phyloP scores from a whole-genome alignment of 352 stramenopile genomes.

The Albugo laibachii region DNA sequence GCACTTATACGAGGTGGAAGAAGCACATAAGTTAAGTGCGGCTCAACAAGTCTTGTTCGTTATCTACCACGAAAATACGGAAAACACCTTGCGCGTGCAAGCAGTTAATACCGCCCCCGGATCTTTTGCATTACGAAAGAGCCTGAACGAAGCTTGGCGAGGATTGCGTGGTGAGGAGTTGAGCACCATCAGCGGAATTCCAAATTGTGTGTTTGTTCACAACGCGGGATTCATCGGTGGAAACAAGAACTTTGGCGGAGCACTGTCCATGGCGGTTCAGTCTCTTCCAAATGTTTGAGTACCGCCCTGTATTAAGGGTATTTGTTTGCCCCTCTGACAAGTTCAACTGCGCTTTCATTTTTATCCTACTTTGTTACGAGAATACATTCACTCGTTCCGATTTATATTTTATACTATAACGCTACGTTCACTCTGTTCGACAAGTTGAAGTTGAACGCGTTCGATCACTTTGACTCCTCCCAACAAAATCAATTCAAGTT shows the following conservation, averaged over 20 bases:
- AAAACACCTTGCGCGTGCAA: slow-evolving; percentile 91
- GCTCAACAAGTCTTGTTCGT: slow-evolving; percentile 90
- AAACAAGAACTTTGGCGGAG: slow-evolving; percentile 91
- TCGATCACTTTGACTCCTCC: too few relatives aligned
- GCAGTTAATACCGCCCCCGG: slow-evolving; percentile 86
- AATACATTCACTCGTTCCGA: too few relatives aligned
- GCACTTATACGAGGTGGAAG: slow-evolving; percentile 93
- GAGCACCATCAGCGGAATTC: slow-evolving; percentile 70
- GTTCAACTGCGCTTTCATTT: too few relatives aligned
- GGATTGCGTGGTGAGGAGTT: slow-evolving; percentile 90
- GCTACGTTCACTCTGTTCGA: too few relatives aligned
- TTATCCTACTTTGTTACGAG: too few relatives aligned
- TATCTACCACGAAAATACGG: slow-evolving; percentile 87
- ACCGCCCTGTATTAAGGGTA: too few relatives aligned
- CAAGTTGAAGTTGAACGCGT: too few relatives aligned
- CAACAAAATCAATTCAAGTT: too few relatives aligned
- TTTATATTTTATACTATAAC: too few relatives aligned
- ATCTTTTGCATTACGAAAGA: slow-evolving; percentile 86
- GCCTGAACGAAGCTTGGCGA: slow-evolving; percentile 83
- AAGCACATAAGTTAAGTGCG: background rate
- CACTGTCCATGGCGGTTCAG: slow-evolving; percentile 84
- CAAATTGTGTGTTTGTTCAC: slow-evolving; percentile 93
- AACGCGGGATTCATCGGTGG: slow-evolving; percentile 97
- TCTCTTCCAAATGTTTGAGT: slow-evolving; percentile 6
- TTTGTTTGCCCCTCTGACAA: too few relatives aligned